Percentiles rank a stretch among this genome's conserved stretches.
These are phyloP conservation scores for Hirschioporus abietinus DNA, from an alignment of 768 basidiomycete genomes.

Conservation along the genomic window DNA sequence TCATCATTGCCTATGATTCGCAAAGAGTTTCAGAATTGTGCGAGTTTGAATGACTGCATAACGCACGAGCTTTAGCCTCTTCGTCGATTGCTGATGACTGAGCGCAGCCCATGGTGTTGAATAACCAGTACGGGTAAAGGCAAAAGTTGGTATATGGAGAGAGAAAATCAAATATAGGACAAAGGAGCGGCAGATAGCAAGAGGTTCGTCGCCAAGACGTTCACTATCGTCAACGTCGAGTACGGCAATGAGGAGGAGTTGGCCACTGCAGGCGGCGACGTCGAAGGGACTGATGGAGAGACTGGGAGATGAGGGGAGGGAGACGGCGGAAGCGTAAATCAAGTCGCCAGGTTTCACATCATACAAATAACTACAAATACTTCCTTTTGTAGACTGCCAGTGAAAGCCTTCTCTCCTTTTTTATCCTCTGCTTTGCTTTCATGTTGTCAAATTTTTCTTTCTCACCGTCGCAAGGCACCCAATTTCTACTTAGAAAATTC, in stretches of 20 bases:
- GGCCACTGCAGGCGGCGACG: not conserved
- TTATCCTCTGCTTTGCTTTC: not conserved
- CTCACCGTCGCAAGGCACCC: not conserved
- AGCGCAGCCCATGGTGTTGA: constrained; percentile 60
- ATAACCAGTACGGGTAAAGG: constrained; percentile 13
- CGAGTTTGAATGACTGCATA: constrained; percentile 6
- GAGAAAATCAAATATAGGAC: constrained; percentile 4
- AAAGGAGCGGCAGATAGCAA: not conserved
- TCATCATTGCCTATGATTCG: constrained; percentile 70
- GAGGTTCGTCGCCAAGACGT: not conserved
- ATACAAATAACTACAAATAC: not conserved
- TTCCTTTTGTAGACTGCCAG: too few relatives aligned
- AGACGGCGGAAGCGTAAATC: not conserved
- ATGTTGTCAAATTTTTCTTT: not conserved
- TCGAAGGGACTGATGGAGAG: not conserved
- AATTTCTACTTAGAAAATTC: not conserved
- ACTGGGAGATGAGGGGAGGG: not conserved
- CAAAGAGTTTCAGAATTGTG: constrained; percentile 3
- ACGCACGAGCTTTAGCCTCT: constrained; percentile 45
- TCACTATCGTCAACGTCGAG: not conserved
- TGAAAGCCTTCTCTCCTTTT: not conserved
- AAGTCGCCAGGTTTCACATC: not conserved
- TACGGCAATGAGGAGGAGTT: not conserved
- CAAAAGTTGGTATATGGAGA: constrained; percentile 9
- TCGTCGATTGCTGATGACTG: constrained; percentile 68